phyloP scores from a whole-genome alignment of 2,329 filamentous ascomycete genomes.

The Colletotrichum aenigma region DNA sequence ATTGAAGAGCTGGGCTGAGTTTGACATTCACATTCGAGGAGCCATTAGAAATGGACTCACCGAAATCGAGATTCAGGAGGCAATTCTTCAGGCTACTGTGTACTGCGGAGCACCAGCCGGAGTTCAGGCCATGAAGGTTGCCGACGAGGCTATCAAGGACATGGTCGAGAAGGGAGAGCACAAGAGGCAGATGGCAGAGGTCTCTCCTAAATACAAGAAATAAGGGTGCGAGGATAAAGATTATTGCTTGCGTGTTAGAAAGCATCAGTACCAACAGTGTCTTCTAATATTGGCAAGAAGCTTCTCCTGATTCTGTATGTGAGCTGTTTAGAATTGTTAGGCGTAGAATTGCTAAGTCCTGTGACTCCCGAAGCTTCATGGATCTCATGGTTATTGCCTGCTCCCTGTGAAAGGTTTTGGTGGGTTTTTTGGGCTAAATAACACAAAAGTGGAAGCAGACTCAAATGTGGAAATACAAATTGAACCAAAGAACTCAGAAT shows the following conservation, averaged over 20 bases:
- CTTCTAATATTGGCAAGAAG: background rate
- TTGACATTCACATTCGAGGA: conserved; percentile 64
- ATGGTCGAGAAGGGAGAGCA: conserved; percentile 30
- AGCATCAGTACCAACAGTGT: background rate
- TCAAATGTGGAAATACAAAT: background rate
- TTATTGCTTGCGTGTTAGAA: background rate
- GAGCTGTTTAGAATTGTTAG: background rate
- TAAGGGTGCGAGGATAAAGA: background rate
- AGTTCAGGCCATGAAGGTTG: conserved; percentile 36
- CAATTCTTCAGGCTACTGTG: conserved; percentile 47
- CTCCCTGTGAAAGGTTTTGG: too few relatives aligned
- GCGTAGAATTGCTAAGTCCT: too few relatives aligned
- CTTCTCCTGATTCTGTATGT: accelerated
- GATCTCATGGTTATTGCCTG: too few relatives aligned
- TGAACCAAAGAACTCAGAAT: background rate
- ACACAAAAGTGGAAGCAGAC: background rate
- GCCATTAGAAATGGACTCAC: conserved; percentile 65
- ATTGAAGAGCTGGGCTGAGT: conserved; percentile 60
- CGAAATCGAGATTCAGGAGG: conserved; percentile 60
- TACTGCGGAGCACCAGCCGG: conserved; percentile 46
- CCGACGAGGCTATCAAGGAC: conserved; percentile 27
- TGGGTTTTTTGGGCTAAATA: too few relatives aligned
- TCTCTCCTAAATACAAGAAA: background rate
- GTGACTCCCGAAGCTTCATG: too few relatives aligned
- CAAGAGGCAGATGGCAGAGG: conserved; percentile 20